A percentile compares a stretch with the other conserved stretches of the same genome.
phyloP scores from a whole-genome alignment of 2,329 filamentous ascomycete genomes.

The Trichoderma breve region DNA sequence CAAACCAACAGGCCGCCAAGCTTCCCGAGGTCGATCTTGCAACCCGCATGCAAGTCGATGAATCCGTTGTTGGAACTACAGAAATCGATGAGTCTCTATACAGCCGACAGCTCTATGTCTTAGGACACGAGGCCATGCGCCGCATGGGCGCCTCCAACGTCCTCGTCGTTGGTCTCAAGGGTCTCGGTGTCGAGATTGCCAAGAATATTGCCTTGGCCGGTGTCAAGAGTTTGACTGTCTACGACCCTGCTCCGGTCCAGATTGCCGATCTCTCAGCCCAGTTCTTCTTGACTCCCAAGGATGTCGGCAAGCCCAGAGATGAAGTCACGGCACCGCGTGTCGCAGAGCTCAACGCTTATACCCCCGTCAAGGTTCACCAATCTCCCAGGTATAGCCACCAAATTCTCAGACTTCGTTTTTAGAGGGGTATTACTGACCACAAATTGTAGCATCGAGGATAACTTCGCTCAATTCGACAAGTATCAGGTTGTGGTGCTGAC shows the following conservation, averaged over 20 bases:
- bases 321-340: slow-evolving; percentile 83
- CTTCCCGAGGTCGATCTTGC: slow-evolving; percentile 60
- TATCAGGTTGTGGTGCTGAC: slow-evolving; percentile 94
- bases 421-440: not conserved
- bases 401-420: slow-evolving; percentile 14
- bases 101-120: slow-evolving; percentile 70
- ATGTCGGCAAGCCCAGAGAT: slow-evolving; percentile 90
- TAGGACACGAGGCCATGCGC: slow-evolving; percentile 88
- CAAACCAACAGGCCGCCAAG: slow-evolving; percentile 44
- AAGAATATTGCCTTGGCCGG: slow-evolving; percentile 98
- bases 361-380: slow-evolving; percentile 77
- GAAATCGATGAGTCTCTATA: slow-evolving; percentile 74
- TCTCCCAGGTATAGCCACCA: slow-evolving; percentile 47
- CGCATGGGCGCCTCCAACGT: slow-evolving; percentile 97
- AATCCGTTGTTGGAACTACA: slow-evolving; percentile 51
- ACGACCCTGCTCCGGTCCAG: slow-evolving; percentile 80
- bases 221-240: slow-evolving; percentile 93
- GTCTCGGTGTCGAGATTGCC: slow-evolving; percentile 94
- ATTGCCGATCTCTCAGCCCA: slow-evolving; percentile 92
- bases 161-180: slow-evolving; percentile 86
- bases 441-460: slow-evolving; percentile 60
- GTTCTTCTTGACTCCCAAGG: slow-evolving; percentile 87
- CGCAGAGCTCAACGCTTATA: slow-evolving; percentile 94
- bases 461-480: slow-evolving; percentile 79
- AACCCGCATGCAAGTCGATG: slow-evolving; percentile 65